phyloP scores from a whole-genome alignment of 441 rosid genomes.

The Lepidium campestre region DNA sequence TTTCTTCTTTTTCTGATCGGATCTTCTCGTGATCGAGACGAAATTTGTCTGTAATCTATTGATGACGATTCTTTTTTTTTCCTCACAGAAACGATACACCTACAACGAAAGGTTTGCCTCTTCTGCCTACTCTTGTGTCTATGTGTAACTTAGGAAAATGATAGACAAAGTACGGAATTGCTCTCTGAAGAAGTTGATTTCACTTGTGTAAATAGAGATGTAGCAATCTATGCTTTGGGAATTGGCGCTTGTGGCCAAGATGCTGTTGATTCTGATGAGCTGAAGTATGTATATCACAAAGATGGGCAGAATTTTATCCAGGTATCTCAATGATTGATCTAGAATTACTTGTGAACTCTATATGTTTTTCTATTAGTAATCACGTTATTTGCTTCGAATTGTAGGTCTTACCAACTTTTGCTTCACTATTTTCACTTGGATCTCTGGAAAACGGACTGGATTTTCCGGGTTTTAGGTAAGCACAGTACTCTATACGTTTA shows the following conservation, averaged over 20 bases:
- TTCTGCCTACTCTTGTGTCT: background rate
- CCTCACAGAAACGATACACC: constrained; percentile 32
- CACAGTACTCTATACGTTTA: background rate
- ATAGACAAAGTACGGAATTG: background rate
- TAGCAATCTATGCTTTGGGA: constrained; percentile 75
- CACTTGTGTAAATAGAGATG: constrained; percentile 49
- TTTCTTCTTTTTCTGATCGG: background rate
- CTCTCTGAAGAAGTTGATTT: background rate
- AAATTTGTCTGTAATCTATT: background rate
- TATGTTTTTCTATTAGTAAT: background rate
- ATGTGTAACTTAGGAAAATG: background rate
- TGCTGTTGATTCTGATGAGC: constrained; percentile 74
- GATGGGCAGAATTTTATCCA: constrained; percentile 60
- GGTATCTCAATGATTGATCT: constrained; percentile 33
- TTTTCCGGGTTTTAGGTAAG: constrained; percentile 74
- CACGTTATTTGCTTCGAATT: background rate
- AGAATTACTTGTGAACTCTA: background rate
- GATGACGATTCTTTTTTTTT: background rate
- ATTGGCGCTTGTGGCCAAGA: constrained; percentile 77
- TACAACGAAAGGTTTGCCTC: constrained; percentile 56
- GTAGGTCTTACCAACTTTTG: constrained; percentile 91
- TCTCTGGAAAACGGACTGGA: constrained; percentile 20
- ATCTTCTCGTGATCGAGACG: background rate
- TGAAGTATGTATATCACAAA: constrained; percentile 72
- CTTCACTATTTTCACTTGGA: constrained; percentile 46